Conservation (phyloP, 2,329 filamentous ascomycete species). For the Fusarium miscanthi region DNA sequence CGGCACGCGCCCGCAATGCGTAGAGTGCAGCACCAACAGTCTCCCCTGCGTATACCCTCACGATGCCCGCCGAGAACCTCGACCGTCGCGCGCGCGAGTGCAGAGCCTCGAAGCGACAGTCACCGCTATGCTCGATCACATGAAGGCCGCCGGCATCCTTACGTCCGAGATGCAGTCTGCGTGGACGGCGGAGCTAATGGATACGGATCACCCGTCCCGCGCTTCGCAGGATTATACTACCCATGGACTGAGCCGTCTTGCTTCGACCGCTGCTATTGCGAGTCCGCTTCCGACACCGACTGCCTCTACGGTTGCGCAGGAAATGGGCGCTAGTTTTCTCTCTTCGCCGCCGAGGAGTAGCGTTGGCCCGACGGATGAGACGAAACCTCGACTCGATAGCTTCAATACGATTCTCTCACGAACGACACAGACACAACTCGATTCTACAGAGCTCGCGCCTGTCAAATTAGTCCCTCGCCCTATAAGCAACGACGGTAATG, state of each 20-base stretch:
- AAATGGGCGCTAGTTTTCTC: constrained; percentile 45
- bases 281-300: constrained; percentile 45
- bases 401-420: constrained; percentile 41
- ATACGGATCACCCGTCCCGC: constrained; percentile 33
- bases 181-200: constrained; percentile 46
- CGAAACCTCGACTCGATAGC: constrained; percentile 41
- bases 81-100: constrained; percentile 48
- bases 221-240: constrained; percentile 42
- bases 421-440: constrained; percentile 23
- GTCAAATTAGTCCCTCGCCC: constrained; percentile 40
- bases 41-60: constrained; percentile 49
- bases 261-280: constrained; percentile 46
- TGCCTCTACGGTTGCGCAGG: constrained; percentile 40
- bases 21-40: constrained; percentile 46
- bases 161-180: constrained; percentile 42
- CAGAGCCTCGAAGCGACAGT: constrained; percentile 48
- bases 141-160: constrained; percentile 48
- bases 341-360: constrained; percentile 45
- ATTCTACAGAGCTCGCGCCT: constrained; percentile 25
- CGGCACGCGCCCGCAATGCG: constrained; percentile 48
- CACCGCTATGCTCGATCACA: constrained; percentile 48
- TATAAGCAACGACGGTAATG: constrained; percentile 46
- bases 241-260: constrained; percentile 45
- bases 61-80: constrained; percentile 48
- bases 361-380: constrained; percentile 43